Base-by-base conservation (phyloP, 805 yeast genomes). In the Zygosaccharomyces siamensis region DNA sequence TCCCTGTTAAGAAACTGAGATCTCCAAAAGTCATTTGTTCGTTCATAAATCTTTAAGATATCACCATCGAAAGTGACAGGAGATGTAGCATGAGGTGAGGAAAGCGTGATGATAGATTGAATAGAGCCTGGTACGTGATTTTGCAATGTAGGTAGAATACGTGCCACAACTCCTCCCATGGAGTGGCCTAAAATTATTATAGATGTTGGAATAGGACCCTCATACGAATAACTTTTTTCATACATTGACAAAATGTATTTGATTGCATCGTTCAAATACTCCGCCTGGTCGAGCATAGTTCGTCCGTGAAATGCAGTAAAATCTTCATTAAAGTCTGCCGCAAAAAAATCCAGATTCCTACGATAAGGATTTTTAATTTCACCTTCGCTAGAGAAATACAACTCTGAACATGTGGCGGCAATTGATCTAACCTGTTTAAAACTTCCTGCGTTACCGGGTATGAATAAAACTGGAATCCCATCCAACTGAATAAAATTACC, bases 401-500 rank as follows among this genome's bases (percentile, higher is more conserved):
- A 57, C 37, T 75, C 73, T 1, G 96, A 77, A 21, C 86, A 72
- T 55, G 84, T 85, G 1, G 97, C 82, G 0, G 97, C 98, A n/a
- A 92, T 78, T 1, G 97, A 87, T 45, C 99, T 73, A 7, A 80
- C 95, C 66, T 93, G 99, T 55, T 81, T 79, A 65, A 80, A 89
- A 48, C 95, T 84, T 1, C 99, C 99, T 0, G 99, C 99, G 63
- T 95, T 93, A 0, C 99, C 99, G 0, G 99, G 99, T 36, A 95
- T 85, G 66, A 93, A 93, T 12, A 93, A 70, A 1, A 89, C 89
- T 0, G 99, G 99, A 1, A 86, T 77, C 0, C 98, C 98, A 47
- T 72, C 75, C 16, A 77, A 55, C 27, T 75, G 69, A 20, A 66
- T 63, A 46, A 50, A 68, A 55, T 60, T 68, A 47, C 53, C 59